phyloP scores from a whole-genome alignment of 345 rosid species.

The Salix udensis region DNA sequence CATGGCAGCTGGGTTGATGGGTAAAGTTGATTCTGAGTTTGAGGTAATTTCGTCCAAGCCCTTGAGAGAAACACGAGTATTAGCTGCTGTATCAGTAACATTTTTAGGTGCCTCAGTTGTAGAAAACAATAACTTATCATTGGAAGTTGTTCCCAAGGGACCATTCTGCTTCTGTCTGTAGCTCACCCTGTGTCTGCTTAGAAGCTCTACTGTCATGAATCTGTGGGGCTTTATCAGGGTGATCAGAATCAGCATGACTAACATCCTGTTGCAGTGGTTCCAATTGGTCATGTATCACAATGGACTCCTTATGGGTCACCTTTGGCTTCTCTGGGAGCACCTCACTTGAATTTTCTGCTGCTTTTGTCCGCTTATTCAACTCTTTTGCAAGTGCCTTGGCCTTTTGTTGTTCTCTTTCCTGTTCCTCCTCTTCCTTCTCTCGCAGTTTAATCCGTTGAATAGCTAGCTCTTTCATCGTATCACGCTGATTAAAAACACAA shows the following conservation, averaged over 20 bases:
- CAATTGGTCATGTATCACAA: slow-evolving; percentile 7
- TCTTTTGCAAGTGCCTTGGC: slow-evolving; percentile 54
- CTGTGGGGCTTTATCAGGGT: slow-evolving; percentile 24
- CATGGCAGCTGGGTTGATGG: slow-evolving; percentile 30
- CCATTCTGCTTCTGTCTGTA: slow-evolving; percentile 52
- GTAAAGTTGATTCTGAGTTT: slow-evolving; percentile 34
- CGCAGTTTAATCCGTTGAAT: slow-evolving; percentile 62
- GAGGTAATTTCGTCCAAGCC: slow-evolving; percentile 32
- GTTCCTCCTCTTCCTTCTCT: slow-evolving; percentile 86
- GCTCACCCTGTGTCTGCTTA: slow-evolving; percentile 55
- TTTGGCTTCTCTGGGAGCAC: slow-evolving; percentile 31
- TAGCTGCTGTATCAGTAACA: slow-evolving; percentile 26
- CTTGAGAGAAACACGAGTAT: slow-evolving; percentile 29
- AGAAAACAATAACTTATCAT: slow-evolving; percentile 30
- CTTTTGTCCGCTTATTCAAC: slow-evolving; percentile 66
- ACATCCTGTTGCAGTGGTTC: slow-evolving; percentile 28
- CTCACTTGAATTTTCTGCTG: slow-evolving; percentile 40
- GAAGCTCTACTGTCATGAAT: slow-evolving; percentile 30
- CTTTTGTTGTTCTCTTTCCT: slow-evolving; percentile 67
- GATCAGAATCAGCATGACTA: slow-evolving; percentile 31
- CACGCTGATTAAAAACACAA: slow-evolving; percentile 45
- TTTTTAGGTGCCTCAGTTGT: slow-evolving; percentile 30
- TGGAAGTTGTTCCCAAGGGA: slow-evolving; percentile 34
- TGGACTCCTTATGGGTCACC: neutral
- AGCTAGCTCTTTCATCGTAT: slow-evolving; percentile 75